Evolutionary conservation across 2,329 filamentous ascomycete species (phyloP).

Genomic region (Davidsoniella australis): DNA sequence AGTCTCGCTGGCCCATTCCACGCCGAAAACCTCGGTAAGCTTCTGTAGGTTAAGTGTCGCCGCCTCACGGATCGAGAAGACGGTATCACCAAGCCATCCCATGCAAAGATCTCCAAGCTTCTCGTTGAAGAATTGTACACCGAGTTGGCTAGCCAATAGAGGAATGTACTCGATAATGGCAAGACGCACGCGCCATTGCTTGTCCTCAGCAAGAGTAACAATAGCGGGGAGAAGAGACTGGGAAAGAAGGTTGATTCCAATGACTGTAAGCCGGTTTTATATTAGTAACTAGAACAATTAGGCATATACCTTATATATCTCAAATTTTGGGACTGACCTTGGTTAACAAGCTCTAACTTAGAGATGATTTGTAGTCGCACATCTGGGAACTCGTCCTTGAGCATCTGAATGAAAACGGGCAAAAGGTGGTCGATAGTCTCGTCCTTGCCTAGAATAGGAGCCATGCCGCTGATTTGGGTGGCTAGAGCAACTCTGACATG

Average conservation of each 20-base stretch:
- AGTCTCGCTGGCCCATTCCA: conserved; percentile 90
- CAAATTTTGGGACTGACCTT: conserved; percentile 36
- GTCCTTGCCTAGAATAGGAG: conserved; percentile 93
- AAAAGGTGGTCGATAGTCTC: conserved; percentile 68
- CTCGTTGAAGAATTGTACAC: conserved; percentile 96
- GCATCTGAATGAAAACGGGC: conserved; percentile 98
- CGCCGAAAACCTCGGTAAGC: conserved; percentile 93
- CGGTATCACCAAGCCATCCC: conserved; percentile 95
- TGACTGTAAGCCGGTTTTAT: conserved; percentile 39
- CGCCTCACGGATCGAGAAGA: conserved; percentile 95
- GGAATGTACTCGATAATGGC: conserved; percentile 99
- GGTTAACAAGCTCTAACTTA: conserved; percentile 96
- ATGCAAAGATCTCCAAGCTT: conserved; percentile 92
- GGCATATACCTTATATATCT: too few relatives aligned
- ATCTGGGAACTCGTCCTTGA: conserved; percentile 98
- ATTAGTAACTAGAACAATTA: conserved; percentile 13
- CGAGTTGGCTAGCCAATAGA: conserved; percentile 82
- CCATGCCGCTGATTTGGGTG: conserved; percentile 91
- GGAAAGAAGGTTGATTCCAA: conserved; percentile 91
- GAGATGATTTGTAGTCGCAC: conserved; percentile 98
- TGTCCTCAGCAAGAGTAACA: conserved; percentile 92
- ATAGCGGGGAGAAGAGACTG: conserved; percentile 94
- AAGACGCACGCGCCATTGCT: conserved; percentile 95
- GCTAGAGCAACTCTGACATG: conserved; percentile 91
- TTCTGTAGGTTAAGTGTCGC: conserved; percentile 97